Evolutionary conservation across 2,329 filamentous ascomycete genomes (phyloP).

Genomic region (Basipetospora chlamydospora): DNA sequence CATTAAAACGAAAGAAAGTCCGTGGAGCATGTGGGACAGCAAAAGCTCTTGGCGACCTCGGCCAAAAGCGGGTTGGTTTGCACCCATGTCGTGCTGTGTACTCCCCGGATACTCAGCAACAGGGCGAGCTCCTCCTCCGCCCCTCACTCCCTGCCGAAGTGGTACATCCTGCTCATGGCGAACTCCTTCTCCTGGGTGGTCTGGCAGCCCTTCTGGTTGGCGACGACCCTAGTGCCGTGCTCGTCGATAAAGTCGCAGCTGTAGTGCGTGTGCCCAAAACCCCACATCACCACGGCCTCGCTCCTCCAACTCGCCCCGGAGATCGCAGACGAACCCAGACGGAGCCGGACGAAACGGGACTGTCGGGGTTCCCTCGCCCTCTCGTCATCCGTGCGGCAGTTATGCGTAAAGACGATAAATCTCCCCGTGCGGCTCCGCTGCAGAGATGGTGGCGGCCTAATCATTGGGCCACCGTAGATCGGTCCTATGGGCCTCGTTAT

Average conservation of each 20-base stretch:
- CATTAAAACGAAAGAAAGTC: too few species aligned
- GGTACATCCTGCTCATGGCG: background rate
- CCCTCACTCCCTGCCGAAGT: background rate
- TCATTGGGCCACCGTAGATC: constrained; percentile 15
- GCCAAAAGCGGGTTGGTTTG: too few species aligned
- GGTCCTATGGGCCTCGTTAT: constrained; percentile 11
- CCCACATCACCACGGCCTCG: constrained; percentile 25
- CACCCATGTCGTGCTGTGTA: too few species aligned
- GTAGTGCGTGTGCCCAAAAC: constrained; percentile 34
- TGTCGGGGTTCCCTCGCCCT: constrained; percentile 16
- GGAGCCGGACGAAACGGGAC: constrained; percentile 13
- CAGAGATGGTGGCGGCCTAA: constrained; percentile 8
- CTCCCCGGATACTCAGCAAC: too few species aligned
- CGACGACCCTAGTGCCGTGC: constrained; percentile 17
- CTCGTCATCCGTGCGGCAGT: constrained; percentile 21
- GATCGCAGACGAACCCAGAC: constrained; percentile 27
- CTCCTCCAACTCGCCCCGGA: constrained; percentile 20
- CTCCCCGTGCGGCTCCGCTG: constrained; percentile 9
- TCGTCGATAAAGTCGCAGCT: constrained; percentile 24
- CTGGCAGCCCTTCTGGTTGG: constrained; percentile 18
- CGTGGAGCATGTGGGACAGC: too few species aligned
- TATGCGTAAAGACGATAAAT: constrained; percentile 28
- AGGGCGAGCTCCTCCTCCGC: too few species aligned
- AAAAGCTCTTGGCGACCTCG: too few species aligned
- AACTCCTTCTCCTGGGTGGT: background rate